A percentile compares a stretch with the other conserved stretches of the same genome.
phyloP scores from a whole-genome alignment of 2,329 filamentous ascomycete genomes.

The Fusarium mexicanum region DNA sequence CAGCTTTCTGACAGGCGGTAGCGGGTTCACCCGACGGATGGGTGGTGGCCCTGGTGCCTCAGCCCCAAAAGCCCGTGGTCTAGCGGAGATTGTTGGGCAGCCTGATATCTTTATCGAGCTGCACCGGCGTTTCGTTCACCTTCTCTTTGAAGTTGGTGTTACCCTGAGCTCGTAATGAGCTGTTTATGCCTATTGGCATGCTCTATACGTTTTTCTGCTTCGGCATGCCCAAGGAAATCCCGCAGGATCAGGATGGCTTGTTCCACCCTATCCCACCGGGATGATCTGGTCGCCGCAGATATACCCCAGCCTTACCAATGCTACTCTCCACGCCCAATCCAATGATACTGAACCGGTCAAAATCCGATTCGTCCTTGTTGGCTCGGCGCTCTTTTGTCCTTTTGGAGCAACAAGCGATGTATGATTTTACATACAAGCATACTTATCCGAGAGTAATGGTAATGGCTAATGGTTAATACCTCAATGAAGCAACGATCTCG shows the following conservation, averaged over 20 bases:
- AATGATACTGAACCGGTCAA: conserved; percentile 8
- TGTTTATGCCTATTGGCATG: conserved; percentile 34
- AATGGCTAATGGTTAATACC: conserved; percentile 29
- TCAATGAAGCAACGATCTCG: conserved; percentile 22
- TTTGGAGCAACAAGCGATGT: conserved; percentile 17
- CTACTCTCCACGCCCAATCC: conserved; percentile 11
- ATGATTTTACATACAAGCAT: conserved; percentile 11
- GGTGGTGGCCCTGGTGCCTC: conserved; percentile 65
- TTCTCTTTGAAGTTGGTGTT: conserved; percentile 68
- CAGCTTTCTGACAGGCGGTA: conserved; percentile 66
- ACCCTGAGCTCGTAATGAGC: conserved; percentile 59
- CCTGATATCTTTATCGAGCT: conserved; percentile 76
- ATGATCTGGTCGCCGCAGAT: conserved; percentile 20
- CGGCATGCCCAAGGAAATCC: conserved; percentile 7
- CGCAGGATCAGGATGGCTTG: not conserved
- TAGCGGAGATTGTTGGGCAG: conserved; percentile 72
- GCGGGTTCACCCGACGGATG: conserved; percentile 67
- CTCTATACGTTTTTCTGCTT: conserved; percentile 43
- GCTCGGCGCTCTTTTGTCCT: conserved; percentile 8
- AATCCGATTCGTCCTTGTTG: conserved; percentile 8
- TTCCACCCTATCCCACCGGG: not conserved
- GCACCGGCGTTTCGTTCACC: conserved; percentile 70
- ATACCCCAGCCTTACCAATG: conserved; percentile 24
- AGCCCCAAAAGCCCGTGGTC: conserved; percentile 65
- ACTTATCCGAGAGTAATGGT: conserved; percentile 13